Base-by-base conservation (phyloP, 495 filamentous ascomycete species). In the Aspergillus campestris region DNA sequence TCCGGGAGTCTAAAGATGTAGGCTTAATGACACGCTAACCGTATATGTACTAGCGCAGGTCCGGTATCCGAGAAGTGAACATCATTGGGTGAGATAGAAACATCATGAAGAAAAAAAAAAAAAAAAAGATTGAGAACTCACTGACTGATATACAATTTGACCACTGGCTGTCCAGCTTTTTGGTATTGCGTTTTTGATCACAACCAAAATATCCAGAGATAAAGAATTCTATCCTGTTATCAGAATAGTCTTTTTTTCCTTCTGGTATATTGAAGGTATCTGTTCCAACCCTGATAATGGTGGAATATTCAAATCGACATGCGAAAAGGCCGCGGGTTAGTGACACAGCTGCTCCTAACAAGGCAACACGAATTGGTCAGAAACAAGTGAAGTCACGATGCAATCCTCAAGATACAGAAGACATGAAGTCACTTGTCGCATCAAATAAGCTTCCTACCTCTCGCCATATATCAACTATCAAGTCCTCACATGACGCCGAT, bases 251-350 rank as follows among this genome's bases (percentile, higher is more conserved):
- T 24, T 24, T 24, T 24, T 24, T 24, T 24, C 18, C 18, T 4
- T 4, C 18, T 24, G 18, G 18, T 24, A 24, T 24, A 24, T 24
- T 24, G 18, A 24, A 24, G 18, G 18, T 24, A 24, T 24, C 18
- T 24, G 18, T 24, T 24, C 18, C 18, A 24, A 24, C 18, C 1
- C 4, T 24, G 18, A 24, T 24, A 47, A 59, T 61, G 58, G 36
- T 48, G n/a, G 41, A 18, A 8, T 50, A 53, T 15, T 51, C 59
- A 24, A 41, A 34, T 40, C 54, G 49, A 42, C 57, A 57, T 35
- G 50, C 60, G 15, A 71, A 71, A 54, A 57, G 65, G 42, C 59
- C 59, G n/a, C 60, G 60, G 40, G 57, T 52, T 27, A 63, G 56
- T 31, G 67, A 69, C 52, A 59, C 49, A 34, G 42, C 54, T 31